phyloP scores from a whole-genome alignment of 2,329 filamentous ascomycete genomes.

The Fusarium sp. region DNA sequence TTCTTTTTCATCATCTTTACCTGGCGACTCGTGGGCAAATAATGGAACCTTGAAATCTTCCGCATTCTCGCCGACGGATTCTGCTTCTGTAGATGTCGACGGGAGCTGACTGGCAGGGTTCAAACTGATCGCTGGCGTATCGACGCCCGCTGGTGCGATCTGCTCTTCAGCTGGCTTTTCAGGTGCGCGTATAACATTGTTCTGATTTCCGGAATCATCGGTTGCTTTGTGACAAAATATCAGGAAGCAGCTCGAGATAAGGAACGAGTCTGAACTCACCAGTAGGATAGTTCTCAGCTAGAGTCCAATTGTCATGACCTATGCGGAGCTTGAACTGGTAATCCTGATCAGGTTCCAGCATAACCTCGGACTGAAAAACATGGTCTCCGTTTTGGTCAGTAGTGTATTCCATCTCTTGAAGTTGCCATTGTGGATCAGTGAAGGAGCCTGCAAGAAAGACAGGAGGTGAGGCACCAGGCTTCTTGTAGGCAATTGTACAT shows the following conservation, averaged over 20 bases:
- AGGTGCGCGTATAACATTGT: slow-evolving; percentile 55
- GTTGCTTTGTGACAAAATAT: slow-evolving; percentile 43
- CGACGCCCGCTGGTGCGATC: slow-evolving; percentile 13
- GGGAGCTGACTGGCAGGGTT: slow-evolving; percentile 10
- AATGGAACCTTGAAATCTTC: slow-evolving; percentile 50
- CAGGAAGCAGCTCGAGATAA: neutral
- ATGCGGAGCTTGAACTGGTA: slow-evolving; percentile 82
- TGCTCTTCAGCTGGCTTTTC: slow-evolving; percentile 27
- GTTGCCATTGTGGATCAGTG: slow-evolving; percentile 73
- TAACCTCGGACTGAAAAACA: slow-evolving; percentile 67
- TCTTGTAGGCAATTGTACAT: slow-evolving; percentile 70
- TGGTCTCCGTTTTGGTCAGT: slow-evolving; percentile 63
- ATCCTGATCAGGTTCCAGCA: slow-evolving; percentile 64
- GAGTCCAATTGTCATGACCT: slow-evolving; percentile 72
- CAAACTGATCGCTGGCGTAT: slow-evolving; percentile 22
- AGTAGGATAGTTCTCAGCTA: slow-evolving; percentile 70
- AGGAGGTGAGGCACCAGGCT: slow-evolving; percentile 70
- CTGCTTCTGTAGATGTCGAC: slow-evolving; percentile 2
- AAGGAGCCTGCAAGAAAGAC: slow-evolving; percentile 78
- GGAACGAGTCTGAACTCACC: slow-evolving; percentile 56
- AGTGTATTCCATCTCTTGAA: slow-evolving; percentile 70
- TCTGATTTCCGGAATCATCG: slow-evolving; percentile 59
- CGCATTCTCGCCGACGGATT: slow-evolving; percentile 14
- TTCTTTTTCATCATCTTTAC: slow-evolving; percentile 48
- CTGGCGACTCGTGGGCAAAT: slow-evolving; percentile 59